A percentile compares a stretch with the other conserved stretches of the same genome.
phyloP scores from a whole-genome alignment of 1,139 yeast genomes.

The Insectozyma bohioensis region DNA sequence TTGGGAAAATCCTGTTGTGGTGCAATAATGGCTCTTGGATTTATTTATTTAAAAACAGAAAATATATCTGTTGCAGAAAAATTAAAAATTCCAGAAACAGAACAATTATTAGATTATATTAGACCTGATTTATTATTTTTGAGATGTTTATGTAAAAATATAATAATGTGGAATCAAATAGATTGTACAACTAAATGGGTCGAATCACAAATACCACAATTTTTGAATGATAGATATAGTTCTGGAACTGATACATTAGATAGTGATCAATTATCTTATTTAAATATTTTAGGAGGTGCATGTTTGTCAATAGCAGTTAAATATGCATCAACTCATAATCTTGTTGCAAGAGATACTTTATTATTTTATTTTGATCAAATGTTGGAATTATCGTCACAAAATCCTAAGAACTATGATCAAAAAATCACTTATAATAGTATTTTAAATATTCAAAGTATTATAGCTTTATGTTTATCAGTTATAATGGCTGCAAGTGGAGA shows the following conservation, averaged over 20 bases:
- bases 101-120: slow-evolving; percentile 64
- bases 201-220: slow-evolving; percentile 49
- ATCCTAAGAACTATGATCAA: slow-evolving; percentile 56
- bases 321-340: slow-evolving; percentile 70
- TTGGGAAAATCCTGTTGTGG: slow-evolving; percentile 80
- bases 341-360: slow-evolving; percentile 57
- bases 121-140: slow-evolving; percentile 79
- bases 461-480: slow-evolving; percentile 65
- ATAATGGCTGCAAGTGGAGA: slow-evolving; percentile 95
- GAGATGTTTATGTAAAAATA: slow-evolving; percentile 63
- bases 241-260: slow-evolving; percentile 29
- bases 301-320: slow-evolving; percentile 74
- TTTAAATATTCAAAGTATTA: slow-evolving; percentile 54
- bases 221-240: slow-evolving; percentile 14
- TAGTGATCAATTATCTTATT: slow-evolving; percentile 64
- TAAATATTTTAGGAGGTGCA: slow-evolving; percentile 72
- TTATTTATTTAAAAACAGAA: slow-evolving; percentile 71
- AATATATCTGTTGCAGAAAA: slow-evolving; percentile 61
- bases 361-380: slow-evolving; percentile 62
- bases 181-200: slow-evolving; percentile 61
- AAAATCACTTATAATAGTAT: slow-evolving; percentile 59
- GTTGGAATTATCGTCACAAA: slow-evolving; percentile 51
- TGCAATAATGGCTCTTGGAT: slow-evolving; percentile 71
- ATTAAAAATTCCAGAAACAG: slow-evolving; percentile 61
- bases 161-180: slow-evolving; percentile 79